Base-by-base conservation (phyloP, 306 rosid species). In the Coriaria nepalensis region DNA sequence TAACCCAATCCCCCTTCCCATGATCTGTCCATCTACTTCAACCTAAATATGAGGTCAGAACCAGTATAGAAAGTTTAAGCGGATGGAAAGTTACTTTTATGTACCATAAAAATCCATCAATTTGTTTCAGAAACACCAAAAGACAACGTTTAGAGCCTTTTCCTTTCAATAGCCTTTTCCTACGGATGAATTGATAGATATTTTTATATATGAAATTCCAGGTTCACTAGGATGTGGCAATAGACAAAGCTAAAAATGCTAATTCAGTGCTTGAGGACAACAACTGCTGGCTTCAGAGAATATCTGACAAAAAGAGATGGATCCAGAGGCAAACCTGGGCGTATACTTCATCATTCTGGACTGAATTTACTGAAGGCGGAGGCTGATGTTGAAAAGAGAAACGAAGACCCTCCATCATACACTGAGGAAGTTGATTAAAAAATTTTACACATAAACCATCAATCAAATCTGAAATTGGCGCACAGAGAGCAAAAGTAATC, bases 11-110 rank as follows among this genome's bases (percentile, higher is more conserved):
- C 96, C 96, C 61, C 70, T 82, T 50, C 94, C 96, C 46, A 74
- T 53, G 40, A 86, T 67, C 58, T 74, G 86, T 35, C 96, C 96
- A 35, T 79, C 96, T 70, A 86, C 66, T 74, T 86, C 96, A 4
- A 82, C 96, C 96, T 86, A 37, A 66, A 48, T 60, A 58, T 10
- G 32, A 12, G 39, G 64, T 11, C 40, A 4, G 61, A 49, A 10
- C 1, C 49, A 6, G 37, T 9, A 11, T 5, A 29, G 13, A 47
- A 13, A 52, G 20, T 46, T 37, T 5, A 6, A 15, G 40, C 35
- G 37, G 33, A 2, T 10, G 49, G 45, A 35, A 15, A 20, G 29
- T 20, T 20, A 20, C 29, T 20, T 20, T 20, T 20, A 20, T 20
- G 29, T 20, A 20, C 29, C 29, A 20, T 20, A 20, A 20, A 20